Evolutionary conservation across 768 basidiomycete species (phyloP).

Genomic region (Boletus huronensis): DNA sequence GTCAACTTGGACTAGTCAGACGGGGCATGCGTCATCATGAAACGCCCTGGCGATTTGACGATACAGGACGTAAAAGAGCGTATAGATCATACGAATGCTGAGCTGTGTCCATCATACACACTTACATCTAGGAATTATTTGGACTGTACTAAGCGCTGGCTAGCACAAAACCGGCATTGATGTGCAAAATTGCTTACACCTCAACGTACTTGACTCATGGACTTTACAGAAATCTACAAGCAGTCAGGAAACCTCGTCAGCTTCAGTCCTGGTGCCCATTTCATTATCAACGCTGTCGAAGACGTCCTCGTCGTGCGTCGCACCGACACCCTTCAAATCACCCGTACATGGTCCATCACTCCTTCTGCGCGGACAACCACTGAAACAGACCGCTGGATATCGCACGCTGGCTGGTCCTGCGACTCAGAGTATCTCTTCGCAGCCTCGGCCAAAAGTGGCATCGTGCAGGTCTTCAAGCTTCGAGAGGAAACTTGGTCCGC

Average conservation of each 20-base stretch:
- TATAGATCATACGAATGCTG: too few species aligned
- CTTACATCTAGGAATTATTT: too few species aligned
- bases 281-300: constrained; percentile 75
- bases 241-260: constrained; percentile 66
- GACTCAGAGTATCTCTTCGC: constrained; percentile 87
- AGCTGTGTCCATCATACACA: too few species aligned
- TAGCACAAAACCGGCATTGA: too few species aligned
- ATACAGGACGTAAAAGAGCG: background rate
- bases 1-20: background rate
- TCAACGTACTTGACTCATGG: constrained; percentile 43
- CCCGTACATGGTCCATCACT: constrained; percentile 74
- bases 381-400: constrained; percentile 46
- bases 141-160: too few species aligned
- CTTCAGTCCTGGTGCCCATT: constrained; percentile 86
- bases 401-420: constrained; percentile 80
- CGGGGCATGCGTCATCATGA: background rate
- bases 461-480: constrained; percentile 76
- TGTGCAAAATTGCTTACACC: background rate
- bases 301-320: constrained; percentile 81
- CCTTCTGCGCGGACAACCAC: constrained; percentile 43
- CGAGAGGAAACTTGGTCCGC: constrained; percentile 77
- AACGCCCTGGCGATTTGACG: background rate
- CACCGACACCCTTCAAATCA: constrained; percentile 79
- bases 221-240: constrained; percentile 84
- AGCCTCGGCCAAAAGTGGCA: constrained; percentile 65